Evolutionary conservation across 805 yeast genomes (phyloP), one percentile per base, ranked within the genome.

Genomic region (Saccharomycopsis schoenii): DNA sequence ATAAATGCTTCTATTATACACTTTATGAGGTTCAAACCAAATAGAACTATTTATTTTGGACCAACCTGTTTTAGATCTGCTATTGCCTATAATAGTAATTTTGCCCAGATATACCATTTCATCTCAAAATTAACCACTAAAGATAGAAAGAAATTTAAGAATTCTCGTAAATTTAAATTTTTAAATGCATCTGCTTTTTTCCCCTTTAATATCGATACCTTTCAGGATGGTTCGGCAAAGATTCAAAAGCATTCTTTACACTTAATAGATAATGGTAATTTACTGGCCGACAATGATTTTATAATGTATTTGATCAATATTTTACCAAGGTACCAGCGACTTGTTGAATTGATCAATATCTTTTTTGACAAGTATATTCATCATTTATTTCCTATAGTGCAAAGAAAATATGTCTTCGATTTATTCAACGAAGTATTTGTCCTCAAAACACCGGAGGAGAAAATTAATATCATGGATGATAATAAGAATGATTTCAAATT

Each of bases 61-160:
- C 62, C 64, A 9, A 62, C 66, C 2, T 64, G 62, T 55, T 64
- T 60, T 25, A 42, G 66, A 29, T 42, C 62, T 2, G 57, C 65
- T 17, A 57, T 64, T 24, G 58, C 59, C 12, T 41, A n/a, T n/a
- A 62, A 62, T 29, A 41, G 47, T 3, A 55, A 56, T 36, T 64
- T 56, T 55, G 54, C 59, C 1, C 51, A 61, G 54, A 62, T 62
- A 43, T 64, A 62, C 57, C 60, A 62, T 21, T 51, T 52, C 24
- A 62, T 62, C 17, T 55, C 61, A 4, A 60, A 59, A 25, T 29
- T 58, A 15, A 64, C 65, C 36, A 61, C 57, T 4, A 58, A 54
- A 21, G 60, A 60, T 25, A 43, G 66, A 25, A 62, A 62, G 37
- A 15, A 24, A 15, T 64, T 64, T 37, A 64, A 64, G 40, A 55